Conservation (phyloP, 2,329 filamentous ascomycete species). For the Chaetomium sp. region DNA sequence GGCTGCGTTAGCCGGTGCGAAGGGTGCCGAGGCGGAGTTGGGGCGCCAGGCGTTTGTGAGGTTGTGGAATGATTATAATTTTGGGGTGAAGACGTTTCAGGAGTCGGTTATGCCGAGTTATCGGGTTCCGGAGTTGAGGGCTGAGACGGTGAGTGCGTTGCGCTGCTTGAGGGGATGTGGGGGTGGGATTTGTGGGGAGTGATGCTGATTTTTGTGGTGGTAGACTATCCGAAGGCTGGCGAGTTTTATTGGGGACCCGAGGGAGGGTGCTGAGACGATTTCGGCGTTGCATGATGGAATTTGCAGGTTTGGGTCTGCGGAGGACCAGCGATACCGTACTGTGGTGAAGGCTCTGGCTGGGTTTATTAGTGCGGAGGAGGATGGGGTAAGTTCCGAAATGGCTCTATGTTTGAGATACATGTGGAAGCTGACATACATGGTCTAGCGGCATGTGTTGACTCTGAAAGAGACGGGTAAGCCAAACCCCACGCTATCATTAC, state of each 20-base stretch:
- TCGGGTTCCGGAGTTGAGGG: constrained; percentile 13
- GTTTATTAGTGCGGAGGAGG: constrained; percentile 23
- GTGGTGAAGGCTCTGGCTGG: constrained; percentile 19
- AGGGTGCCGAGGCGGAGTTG: constrained; percentile 19
- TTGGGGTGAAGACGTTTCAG: constrained; percentile 29
- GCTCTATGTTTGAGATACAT: no score
- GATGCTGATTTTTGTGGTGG: constrained; percentile 6
- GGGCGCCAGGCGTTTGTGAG: constrained; percentile 25
- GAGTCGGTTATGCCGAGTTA: constrained; percentile 23
- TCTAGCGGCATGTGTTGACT: constrained; percentile 20
- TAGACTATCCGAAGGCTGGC: constrained; percentile 24
- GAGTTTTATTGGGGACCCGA: constrained; percentile 27
- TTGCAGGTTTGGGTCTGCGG: constrained; percentile 32
- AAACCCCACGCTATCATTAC: background rate
- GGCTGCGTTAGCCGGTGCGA: constrained; percentile 25
- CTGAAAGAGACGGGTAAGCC: constrained; percentile 21
- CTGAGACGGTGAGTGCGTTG: constrained; percentile 16
- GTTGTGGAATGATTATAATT: constrained; percentile 30
- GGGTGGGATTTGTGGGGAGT: no score
- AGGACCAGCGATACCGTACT: constrained; percentile 26
- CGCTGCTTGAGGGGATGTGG: no score
- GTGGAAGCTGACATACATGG: background rate
- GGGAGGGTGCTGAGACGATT: constrained; percentile 29
- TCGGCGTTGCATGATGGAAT: constrained; percentile 36
- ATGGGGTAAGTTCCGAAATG: constrained; percentile 16